Evolutionary conservation across 1,139 yeast species (phyloP), one percentile per base, ranked within the genome.

Genomic region (Suhomyces yuchorum): DNA sequence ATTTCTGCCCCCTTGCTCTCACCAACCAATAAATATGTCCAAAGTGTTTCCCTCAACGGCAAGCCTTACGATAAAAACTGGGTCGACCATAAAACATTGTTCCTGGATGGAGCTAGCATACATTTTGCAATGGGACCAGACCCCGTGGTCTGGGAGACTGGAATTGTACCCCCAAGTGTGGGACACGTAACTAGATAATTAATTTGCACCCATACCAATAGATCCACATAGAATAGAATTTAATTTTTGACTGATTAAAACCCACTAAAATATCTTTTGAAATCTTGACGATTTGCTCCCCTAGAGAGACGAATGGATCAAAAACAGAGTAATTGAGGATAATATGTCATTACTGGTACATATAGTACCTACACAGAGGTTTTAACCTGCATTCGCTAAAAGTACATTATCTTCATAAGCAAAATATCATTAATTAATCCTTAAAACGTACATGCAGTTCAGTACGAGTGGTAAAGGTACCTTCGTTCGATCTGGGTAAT

Each of bases 401-500:
- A n/a, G n/a, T n/a, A n/a, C n/a, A n/a, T n/a, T n/a, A n/a, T n/a
- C n/a, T n/a, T n/a, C n/a, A n/a, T n/a, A n/a, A n/a, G n/a, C n/a
- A n/a, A n/a, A n/a, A n/a, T n/a, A n/a, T n/a, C n/a, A n/a, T n/a
- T n/a, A n/a, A 5, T 37, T 14, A 37, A 22, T 24, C 26, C n/a
- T 37, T 37, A n/a, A 37, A 23, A 3, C 39, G 39, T 11, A 37
- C 39, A 11, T 23, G 30, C 19, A 32, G 26, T 20, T 37, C 41
- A 12, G 30, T 30, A 30, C 42, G 22, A 9, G 46, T 37, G 18
- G 37, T 42, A 8, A 33, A 20, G 20, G 40, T 38, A 3, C 30
- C 42, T 11, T 33, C 34, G 4, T 15, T 18, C 5, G 24, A 14
- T 8, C 22, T 8, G 2, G 30, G 36, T 17, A 44, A 40, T 2